Base-by-base conservation (phyloP, 805 yeast species). In the Metschnikowia santaceciliae region DNA sequence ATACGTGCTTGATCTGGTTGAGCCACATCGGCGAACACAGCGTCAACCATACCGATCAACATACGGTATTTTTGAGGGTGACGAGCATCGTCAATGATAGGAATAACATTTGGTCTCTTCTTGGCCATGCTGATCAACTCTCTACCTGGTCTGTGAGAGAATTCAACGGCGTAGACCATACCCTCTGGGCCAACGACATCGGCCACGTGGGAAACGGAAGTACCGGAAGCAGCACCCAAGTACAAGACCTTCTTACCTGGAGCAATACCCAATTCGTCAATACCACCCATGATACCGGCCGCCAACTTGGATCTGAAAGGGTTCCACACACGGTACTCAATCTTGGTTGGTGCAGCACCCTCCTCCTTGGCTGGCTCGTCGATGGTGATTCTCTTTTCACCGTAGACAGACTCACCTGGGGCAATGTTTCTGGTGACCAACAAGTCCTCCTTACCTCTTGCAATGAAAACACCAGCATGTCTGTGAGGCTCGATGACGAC, bases 1-100 rank as follows among this genome's bases (percentile, higher is more conserved):
- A 94, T 94, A 87, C 99, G 95, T 63, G 99, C 99, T 80, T 94
- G 99, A 78, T 94, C 99, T 41, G 99, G 99, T 80, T 94, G 99
- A 61, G 99, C 99, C 71, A 94, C 99, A 81, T 94, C 99, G 56
- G 99, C 99, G 69, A 94, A 94, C 55, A 94, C 98, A 70, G 84
- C 89, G 75, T 94, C 99, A 60, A 94, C 99, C 99, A 94, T 94
- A 67, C 97, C 96, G 58, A 94, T 80, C 65, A 94, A 82, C 99
- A 94, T 94, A 81, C 99, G 86, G 86, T 94, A 94, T 78, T 94
- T 94, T 74, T 94, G 99, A 68, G 99, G 99, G 78, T 94, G 99
- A 81, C 99, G 91, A 58, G 99, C 99, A 78, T 94, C 99, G 77
- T 94, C 99, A 72, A 94, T 91, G 74, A 94, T 94, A 67, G 99